Conservation (phyloP, 768 basidiomycete species). For the Tylopilus subfusipes region DNA sequence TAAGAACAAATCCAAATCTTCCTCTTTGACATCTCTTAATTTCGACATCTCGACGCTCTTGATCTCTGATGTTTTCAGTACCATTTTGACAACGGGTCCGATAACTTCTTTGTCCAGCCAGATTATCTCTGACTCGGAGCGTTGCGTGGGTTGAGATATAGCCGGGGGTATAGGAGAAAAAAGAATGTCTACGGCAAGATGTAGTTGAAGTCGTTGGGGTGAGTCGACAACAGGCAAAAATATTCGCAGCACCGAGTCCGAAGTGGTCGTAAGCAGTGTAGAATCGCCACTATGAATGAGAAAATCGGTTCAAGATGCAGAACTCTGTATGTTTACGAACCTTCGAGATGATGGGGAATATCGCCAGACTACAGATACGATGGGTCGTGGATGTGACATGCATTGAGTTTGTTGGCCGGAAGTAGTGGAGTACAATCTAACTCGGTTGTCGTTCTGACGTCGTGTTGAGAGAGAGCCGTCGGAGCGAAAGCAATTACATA, state of each 20-base stretch:
- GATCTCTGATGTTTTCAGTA: constrained; percentile 35
- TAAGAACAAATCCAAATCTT: constrained; percentile 77
- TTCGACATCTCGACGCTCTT: constrained; percentile 30
- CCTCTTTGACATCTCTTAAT: constrained; percentile 61
- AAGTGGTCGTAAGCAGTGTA: constrained; percentile 79
- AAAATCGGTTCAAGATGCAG: constrained; percentile 1
- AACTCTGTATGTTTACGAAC: constrained; percentile 35
- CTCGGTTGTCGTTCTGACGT: constrained; percentile 49
- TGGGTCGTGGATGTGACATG: constrained; percentile 70
- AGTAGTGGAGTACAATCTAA: constrained; percentile 70
- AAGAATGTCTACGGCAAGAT: constrained; percentile 69
- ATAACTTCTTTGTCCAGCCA: constrained; percentile 67
- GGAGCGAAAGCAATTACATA: constrained; percentile 30
- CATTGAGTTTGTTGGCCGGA: constrained; percentile 64
- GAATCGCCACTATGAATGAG: constrained; percentile 57
- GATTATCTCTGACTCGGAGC: constrained; percentile 51
- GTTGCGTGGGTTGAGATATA: constrained; percentile 23
- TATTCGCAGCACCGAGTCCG: constrained; percentile 77
- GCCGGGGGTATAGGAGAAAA: constrained; percentile 50
- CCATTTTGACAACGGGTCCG: constrained; percentile 42
- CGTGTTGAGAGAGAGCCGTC: constrained; percentile 5
- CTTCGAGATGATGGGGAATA: constrained; percentile 63
- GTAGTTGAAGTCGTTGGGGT: constrained; percentile 80
- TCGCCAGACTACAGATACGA: constrained; percentile 71
- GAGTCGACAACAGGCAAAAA: constrained; percentile 87